Evolutionary conservation across 2,329 filamentous ascomycete species (phyloP), one percentile per base, ranked within the genome.

Genomic region (Beauveria brongniartii): DNA sequence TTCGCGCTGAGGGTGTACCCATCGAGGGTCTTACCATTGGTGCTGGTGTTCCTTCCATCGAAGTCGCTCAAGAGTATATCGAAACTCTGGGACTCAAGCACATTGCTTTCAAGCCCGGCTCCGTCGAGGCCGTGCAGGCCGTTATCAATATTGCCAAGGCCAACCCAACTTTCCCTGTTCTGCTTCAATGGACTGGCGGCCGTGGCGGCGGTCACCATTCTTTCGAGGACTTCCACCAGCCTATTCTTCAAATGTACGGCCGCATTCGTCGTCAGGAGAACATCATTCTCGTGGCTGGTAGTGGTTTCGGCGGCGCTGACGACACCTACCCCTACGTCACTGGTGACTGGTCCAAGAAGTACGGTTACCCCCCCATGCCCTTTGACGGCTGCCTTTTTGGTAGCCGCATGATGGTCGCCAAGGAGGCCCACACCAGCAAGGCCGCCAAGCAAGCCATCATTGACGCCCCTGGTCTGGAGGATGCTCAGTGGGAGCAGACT

Each of bases 201-300:
- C 89, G 92, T 75, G 92, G 92, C 66, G 92, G 92, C 78, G 92
- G 92, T 61, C 92, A 96, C 74, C 92, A 97, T 78, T 96, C 92
- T 1, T 96, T 88, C 64, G 92, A 97, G 73, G 92, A 97, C 73
- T 96, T 97, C 82, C 92, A 96, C 74, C 87, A 92, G 70, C 92
- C 92, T 5, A 88, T 97, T 50, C 79, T 97, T 8, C 87, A 91
- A 69, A 95, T 96, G 90, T 97, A 97, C 73, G 85, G 87, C 66
- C 87, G 92, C 61, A 92, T 97, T 66, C 86, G 92, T 70, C 86
- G 91, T 70, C 89, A 88, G 66, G 82, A 89, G 67, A 97, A 97
- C 77, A 87, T 97, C 64, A 88, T 96, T 63, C 81, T 97, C 12
- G 85, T 97, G 63, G 92, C 92, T 55, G 92, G 92, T 57, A 95